A percentile compares a stretch with the other conserved stretches of the same genome.
Evolutionary conservation across 306 rosid genomes (phyloP).

Genomic region (Cucurbita pepo): DNA sequence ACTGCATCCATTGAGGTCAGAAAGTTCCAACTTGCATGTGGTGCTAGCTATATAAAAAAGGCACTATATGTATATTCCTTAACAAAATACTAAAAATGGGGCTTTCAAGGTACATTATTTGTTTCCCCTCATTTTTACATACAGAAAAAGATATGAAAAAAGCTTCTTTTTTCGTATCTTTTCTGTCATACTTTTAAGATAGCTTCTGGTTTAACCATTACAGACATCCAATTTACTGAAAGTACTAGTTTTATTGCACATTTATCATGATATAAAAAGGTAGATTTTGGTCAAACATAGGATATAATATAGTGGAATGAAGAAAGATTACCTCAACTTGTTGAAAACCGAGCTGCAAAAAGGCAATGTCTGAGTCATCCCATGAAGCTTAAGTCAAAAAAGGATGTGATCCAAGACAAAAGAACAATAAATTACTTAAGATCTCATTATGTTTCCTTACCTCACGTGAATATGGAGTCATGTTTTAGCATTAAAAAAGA

Average conservation of each 20-base stretch:
- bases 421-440: not conserved
- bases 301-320: not conserved
- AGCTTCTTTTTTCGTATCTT: too few species aligned
- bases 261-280: not conserved
- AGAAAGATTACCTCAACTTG: slow-evolving; percentile 1
- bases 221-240: not conserved
- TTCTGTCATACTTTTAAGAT: not conserved
- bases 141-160: not conserved
- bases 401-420: not conserved
- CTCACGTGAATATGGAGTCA: not conserved
- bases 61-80: not conserved
- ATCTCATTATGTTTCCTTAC: not conserved
- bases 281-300: not conserved
- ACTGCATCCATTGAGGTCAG: not conserved
- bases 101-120: not conserved
- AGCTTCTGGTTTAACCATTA: not conserved
- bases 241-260: not conserved
- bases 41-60: not conserved
- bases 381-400: not conserved
- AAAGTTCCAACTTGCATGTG: slow-evolving; percentile 8
- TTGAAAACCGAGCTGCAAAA: not conserved
- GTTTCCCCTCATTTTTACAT: not conserved
- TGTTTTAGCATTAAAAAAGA: not conserved
- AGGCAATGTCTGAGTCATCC: slow-evolving; percentile 2
- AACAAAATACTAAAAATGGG: slow-evolving; percentile 3